Percentiles rank a stretch among this genome's conserved stretches.
These are phyloP conservation scores for Cyathus striatus DNA, from an alignment of 768 basidiomycete genomes.

Conservation along the genomic window DNA sequence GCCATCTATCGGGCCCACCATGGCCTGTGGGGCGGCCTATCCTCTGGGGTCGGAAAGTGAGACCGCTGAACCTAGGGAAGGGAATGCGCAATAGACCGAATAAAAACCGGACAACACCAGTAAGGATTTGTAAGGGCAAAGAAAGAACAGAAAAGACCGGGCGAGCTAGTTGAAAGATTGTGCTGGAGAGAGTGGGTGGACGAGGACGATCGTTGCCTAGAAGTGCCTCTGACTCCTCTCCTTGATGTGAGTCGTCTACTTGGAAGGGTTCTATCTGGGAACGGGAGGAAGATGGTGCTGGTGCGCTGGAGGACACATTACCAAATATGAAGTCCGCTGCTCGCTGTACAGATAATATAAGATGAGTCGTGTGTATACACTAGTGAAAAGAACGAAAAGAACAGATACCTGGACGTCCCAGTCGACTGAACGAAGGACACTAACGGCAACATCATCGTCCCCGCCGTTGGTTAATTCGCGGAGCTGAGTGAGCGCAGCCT, in stretches of 20 bases:
- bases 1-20: slow-evolving; percentile 70
- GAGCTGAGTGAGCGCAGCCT: slow-evolving; percentile 37
- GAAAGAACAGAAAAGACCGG: slow-evolving; percentile 46
- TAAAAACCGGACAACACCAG: slow-evolving; percentile 58
- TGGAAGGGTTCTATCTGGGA: slow-evolving; percentile 34
- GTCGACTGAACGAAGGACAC: slow-evolving; percentile 53
- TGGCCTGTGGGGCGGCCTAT: slow-evolving; percentile 30
- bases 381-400: neutral
- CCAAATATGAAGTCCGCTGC: slow-evolving; percentile 61
- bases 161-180: slow-evolving; percentile 17
- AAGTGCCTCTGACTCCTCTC: slow-evolving; percentile 9
- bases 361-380: neutral
- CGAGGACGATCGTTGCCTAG: slow-evolving; percentile 5
- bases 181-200: slow-evolving; percentile 11
- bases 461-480: slow-evolving; percentile 54
- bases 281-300: slow-evolving; percentile 6
- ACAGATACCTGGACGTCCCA: slow-evolving; percentile 67
- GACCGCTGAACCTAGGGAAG: slow-evolving; percentile 46
- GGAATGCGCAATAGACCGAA: slow-evolving; percentile 66
- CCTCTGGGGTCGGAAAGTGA: slow-evolving; percentile 37
- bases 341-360: slow-evolving; percentile 34
- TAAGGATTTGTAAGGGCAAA: slow-evolving; percentile 56
- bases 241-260: slow-evolving; percentile 42
- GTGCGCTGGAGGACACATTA: slow-evolving; percentile 11
- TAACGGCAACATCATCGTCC: slow-evolving; percentile 58